phyloP scores from a whole-genome alignment of 139 green algal genomes.

The Dunaliella sp. region DNA sequence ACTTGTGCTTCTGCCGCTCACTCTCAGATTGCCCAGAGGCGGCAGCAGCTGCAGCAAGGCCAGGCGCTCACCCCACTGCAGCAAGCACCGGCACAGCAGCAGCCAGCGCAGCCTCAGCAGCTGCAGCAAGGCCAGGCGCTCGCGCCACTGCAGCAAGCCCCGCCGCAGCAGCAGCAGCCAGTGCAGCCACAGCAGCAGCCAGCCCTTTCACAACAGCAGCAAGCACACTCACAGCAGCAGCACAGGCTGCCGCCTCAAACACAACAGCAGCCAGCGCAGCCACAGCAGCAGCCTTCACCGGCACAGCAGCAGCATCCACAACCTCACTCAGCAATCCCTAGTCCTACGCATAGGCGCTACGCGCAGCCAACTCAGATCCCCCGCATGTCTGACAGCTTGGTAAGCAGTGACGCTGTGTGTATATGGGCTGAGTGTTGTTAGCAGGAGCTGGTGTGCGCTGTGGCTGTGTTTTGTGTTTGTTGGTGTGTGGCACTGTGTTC shows the following conservation, averaged over 20 bases:
- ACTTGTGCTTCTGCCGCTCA: too few relatives aligned
- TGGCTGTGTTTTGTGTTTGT: neutral
- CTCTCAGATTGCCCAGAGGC: neutral
- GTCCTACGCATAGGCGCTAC: too few relatives aligned
- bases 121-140: neutral
- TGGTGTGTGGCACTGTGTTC: neutral
- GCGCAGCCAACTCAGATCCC: conserved; percentile 19
- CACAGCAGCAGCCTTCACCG: too few relatives aligned
- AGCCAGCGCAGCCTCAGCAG: neutral
- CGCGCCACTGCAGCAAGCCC: conserved; percentile 4
- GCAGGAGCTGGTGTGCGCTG: neutral
- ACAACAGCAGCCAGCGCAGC: too few relatives aligned
- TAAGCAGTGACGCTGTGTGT: too few relatives aligned
- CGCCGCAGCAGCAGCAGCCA: conserved; percentile 9
- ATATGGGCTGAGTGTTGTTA: neutral
- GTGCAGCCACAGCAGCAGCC: conserved; percentile 1
- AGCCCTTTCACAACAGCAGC: too few relatives aligned
- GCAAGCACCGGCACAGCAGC: neutral
- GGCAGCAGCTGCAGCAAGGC: neutral
- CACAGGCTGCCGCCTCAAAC: too few relatives aligned
- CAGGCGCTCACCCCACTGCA: neutral
- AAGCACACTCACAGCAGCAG: conserved; percentile 2
- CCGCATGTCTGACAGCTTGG: conserved; percentile 38
- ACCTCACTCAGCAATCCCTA: too few relatives aligned
- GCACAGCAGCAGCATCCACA: too few relatives aligned